These are phyloP conservation scores for Hyparrhenia diplandra DNA, from an alignment of 176 grass and related monocot genomes.

Conservation along the genomic window DNA sequence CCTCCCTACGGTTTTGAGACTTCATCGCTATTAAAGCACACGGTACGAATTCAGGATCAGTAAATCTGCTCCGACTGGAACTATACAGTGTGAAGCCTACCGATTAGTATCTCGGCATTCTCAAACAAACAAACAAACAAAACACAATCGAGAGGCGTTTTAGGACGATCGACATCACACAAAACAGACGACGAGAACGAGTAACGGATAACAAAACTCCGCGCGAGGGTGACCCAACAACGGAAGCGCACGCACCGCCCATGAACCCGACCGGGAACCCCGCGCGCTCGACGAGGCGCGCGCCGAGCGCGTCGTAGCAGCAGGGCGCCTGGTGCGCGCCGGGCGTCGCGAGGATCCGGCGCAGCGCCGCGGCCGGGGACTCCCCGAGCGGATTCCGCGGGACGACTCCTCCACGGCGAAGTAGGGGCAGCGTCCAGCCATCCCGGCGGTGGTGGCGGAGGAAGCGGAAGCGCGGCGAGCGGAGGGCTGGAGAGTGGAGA, in stretches of 20 bases:
- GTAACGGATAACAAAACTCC: background rate
- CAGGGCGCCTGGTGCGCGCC: slow-evolving; percentile 79
- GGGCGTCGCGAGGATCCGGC: slow-evolving; percentile 58
- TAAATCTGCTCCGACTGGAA: background rate
- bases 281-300: slow-evolving; percentile 69
- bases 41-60: background rate
- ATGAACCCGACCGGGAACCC: slow-evolving; percentile 78
- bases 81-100: background rate
- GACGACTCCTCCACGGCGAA: slow-evolving; percentile 19
- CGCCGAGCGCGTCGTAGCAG: slow-evolving; percentile 90
- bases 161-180: background rate
- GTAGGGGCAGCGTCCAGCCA: slow-evolving; percentile 32
- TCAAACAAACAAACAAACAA: background rate
- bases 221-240: background rate
- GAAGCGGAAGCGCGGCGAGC: background rate
- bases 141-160: background rate
- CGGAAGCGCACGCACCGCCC: slow-evolving; percentile 52
- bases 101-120: background rate
- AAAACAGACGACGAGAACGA: background rate
- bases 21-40: background rate
- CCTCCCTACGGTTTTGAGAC: background rate
- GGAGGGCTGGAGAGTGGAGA: background rate
- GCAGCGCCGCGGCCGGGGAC: slow-evolving; percentile 46
- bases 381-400: slow-evolving; percentile 26
- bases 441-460: background rate